A percentile compares a stretch with the other conserved stretches of the same genome.
Conservation (phyloP, 73 alveolate species). For the Paraurostyla sp. region DNA sequence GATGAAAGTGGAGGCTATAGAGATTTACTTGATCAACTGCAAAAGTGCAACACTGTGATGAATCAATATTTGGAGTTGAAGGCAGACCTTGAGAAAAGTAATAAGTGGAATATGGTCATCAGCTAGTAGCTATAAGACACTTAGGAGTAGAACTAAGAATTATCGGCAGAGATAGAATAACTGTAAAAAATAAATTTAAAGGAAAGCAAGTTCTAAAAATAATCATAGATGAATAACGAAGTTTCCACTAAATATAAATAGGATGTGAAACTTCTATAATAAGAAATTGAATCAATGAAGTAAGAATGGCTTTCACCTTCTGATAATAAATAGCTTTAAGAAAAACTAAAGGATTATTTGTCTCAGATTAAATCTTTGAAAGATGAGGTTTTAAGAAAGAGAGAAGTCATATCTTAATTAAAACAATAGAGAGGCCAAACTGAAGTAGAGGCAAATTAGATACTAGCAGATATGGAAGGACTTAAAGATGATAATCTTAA, state of each 20-base stretch:
- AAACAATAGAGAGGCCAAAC: constrained; percentile 61
- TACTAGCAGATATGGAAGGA: constrained; percentile 61
- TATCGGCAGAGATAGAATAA: background rate
- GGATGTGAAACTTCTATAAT: background rate
- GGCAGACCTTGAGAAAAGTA: constrained; percentile 15
- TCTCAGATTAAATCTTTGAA: constrained; percentile 31
- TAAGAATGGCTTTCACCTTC: constrained; percentile 26
- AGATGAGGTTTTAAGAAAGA: constrained; percentile 74
- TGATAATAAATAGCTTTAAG: background rate
- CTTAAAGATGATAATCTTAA: constrained; percentile 64
- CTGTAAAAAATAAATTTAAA: background rate
- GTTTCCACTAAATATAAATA: background rate
- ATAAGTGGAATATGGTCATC: constrained; percentile 20
- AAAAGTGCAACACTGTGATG: background rate
- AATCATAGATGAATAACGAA: background rate
- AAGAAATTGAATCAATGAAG: background rate
- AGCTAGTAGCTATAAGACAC: constrained; percentile 10
- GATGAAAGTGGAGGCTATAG: constrained; percentile 16
- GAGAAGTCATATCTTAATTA: constrained; percentile 58
- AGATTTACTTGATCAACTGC: constrained; percentile 4
- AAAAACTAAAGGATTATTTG: constrained; percentile 40
- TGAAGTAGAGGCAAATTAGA: constrained; percentile 56
- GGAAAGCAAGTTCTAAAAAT: background rate
- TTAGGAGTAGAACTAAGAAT: background rate
- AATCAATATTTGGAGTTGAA: background rate